phyloP scores from a whole-genome alignment of 2,329 filamentous ascomycete genomes.

The Trematosphaeria pertusa region DNA sequence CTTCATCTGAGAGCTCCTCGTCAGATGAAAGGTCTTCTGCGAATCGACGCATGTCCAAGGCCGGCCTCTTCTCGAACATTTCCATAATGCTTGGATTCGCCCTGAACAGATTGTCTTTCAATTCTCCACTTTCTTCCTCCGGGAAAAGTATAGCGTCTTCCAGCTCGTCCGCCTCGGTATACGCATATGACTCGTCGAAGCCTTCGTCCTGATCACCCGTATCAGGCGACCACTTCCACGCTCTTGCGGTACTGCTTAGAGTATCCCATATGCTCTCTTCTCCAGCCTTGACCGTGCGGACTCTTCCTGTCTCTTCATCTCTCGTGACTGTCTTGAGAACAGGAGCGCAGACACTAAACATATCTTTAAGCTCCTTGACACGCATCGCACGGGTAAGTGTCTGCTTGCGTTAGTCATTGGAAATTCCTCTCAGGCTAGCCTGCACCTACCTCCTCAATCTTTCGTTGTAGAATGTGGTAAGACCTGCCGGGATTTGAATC shows the following conservation, averaged over 20 bases:
- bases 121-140: conserved; percentile 33
- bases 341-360: conserved; percentile 40
- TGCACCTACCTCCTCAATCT: conserved; percentile 38
- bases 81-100: conserved; percentile 29
- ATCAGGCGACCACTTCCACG: conserved; percentile 13
- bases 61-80: conserved; percentile 22
- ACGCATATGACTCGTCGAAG: conserved; percentile 34
- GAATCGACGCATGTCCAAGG: conserved; percentile 22
- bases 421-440: background rate
- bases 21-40: conserved; percentile 27
- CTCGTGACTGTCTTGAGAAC: conserved; percentile 48
- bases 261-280: conserved; percentile 48
- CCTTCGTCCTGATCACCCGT: conserved; percentile 21
- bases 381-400: conserved; percentile 49
- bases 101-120: conserved; percentile 26
- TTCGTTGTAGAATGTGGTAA: conserved; percentile 38
- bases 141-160: conserved; percentile 54
- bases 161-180: conserved; percentile 50
- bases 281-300: conserved; percentile 46
- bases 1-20: conserved; percentile 16
- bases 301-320: conserved; percentile 43
- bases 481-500: conserved; percentile 44
- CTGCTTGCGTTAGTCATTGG: conserved; percentile 19
- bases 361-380: conserved; percentile 34
- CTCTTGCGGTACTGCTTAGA: conserved; percentile 25